phyloP scores from a whole-genome alignment of 306 rosid genomes.

The Prinsepia uniflora region DNA sequence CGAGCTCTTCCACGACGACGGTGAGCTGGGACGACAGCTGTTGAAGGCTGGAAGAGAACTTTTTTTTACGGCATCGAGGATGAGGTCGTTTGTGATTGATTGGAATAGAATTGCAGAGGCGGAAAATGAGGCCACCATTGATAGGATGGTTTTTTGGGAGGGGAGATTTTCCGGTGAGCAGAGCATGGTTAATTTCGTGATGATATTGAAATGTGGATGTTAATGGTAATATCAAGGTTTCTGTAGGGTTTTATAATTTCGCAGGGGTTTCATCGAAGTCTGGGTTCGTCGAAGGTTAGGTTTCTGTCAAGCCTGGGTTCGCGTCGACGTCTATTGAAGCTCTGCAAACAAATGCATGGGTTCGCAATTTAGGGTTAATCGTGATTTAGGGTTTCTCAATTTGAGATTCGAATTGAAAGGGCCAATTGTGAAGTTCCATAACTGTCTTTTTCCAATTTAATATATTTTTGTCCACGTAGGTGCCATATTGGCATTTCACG shows the following conservation, averaged over 20 bases:
- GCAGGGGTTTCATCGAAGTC: no score
- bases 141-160: slow-evolving; percentile 25
- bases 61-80: slow-evolving; percentile 32
- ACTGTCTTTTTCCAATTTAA: no score
- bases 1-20: slow-evolving; percentile 46
- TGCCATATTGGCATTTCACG: no score
- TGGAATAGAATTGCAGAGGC: slow-evolving; percentile 39
- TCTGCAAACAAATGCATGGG: no score
- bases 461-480: no score
- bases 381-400: no score
- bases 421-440: no score
- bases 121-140: slow-evolving; percentile 42
- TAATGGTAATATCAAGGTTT: not conserved
- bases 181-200: not conserved
- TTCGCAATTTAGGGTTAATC: no score
- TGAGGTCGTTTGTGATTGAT: slow-evolving; percentile 29
- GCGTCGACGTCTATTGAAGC: no score
- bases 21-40: slow-evolving; percentile 37
- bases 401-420: no score
- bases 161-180: slow-evolving; percentile 15
- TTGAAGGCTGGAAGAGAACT: slow-evolving; percentile 26
- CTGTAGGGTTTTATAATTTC: not conserved
- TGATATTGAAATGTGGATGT: not conserved
- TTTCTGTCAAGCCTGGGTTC: no score
- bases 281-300: no score